phyloP scores from a whole-genome alignment of 129 eudicot species.

The Deinandra increscens region DNA sequence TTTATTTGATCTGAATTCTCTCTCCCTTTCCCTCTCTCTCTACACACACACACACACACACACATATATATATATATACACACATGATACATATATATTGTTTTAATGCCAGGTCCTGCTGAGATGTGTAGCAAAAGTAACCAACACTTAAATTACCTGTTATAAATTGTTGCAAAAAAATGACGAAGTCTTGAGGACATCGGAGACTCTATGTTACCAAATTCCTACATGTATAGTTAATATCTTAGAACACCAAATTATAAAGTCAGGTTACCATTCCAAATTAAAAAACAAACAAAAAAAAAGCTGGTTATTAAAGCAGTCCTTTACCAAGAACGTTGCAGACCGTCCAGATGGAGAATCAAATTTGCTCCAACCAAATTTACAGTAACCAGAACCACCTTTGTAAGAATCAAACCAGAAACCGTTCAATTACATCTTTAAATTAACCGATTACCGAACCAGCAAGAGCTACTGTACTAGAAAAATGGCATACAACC shows the following conservation, averaged over 20 bases:
- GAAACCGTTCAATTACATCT: neutral
- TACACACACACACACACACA: neutral
- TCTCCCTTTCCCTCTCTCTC: too few relatives aligned
- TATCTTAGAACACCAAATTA: conserved; percentile 9
- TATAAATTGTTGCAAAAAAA: conserved; percentile 76
- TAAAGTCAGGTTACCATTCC: neutral
- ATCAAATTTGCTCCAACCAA: conserved; percentile 90
- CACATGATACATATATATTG: neutral
- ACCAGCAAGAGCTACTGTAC: neutral
- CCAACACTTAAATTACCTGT: conserved; percentile 38
- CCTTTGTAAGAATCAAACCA: conserved; percentile 43
- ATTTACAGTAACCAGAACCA: conserved; percentile 97
- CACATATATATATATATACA: too few relatives aligned
- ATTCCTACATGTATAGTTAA: conserved; percentile 58
- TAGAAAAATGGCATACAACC: conserved; percentile 1
- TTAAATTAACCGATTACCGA: neutral
- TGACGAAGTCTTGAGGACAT: conserved; percentile 81
- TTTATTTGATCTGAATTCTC: too few relatives aligned
- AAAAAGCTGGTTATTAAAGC: neutral
- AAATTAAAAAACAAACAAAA: neutral
- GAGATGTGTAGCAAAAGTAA: conserved; percentile 1
- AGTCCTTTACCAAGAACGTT: conserved; percentile 68
- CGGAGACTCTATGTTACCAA: conserved; percentile 94
- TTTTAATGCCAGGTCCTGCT: too few relatives aligned
- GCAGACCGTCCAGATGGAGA: conserved; percentile 87